Evolutionary conservation across 441 rosid species (phyloP).

Genomic region (Gossypium schwendimanii): DNA sequence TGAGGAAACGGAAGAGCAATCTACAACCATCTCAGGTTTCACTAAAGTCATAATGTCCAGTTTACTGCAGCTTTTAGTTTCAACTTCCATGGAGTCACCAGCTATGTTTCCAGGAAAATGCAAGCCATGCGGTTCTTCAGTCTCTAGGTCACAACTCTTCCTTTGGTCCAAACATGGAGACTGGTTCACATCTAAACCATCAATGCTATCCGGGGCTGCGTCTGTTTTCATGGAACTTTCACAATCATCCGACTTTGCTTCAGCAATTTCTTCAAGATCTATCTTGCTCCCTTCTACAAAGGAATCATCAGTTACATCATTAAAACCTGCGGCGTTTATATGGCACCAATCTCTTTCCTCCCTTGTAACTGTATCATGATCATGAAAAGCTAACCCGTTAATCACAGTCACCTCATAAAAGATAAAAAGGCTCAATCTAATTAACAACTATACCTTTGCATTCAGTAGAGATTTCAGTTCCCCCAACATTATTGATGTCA

Average conservation of each 20-base stretch:
- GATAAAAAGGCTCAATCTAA: background rate
- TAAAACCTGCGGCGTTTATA: background rate
- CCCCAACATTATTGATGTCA: background rate
- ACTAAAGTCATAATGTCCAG: background rate
- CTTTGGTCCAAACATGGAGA: background rate
- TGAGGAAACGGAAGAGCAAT: conserved; percentile 3
- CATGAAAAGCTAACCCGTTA: background rate
- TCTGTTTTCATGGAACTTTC: conserved; percentile 1
- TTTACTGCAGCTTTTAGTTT: background rate
- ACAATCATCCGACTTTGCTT: conserved; percentile 3
- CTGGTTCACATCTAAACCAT: background rate
- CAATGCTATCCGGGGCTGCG: background rate
- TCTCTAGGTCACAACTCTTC: background rate
- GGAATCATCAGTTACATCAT: conserved; percentile 5
- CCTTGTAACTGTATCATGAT: background rate
- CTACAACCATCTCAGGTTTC: conserved; percentile 3
- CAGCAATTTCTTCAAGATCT: background rate
- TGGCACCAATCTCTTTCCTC: background rate
- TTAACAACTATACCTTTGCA: conserved; percentile 3
- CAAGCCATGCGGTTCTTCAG: conserved; percentile 10
- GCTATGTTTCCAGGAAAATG: background rate
- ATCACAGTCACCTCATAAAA: background rate
- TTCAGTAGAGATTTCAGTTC: conserved; percentile 1
- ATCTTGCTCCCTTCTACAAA: conserved; percentile 3
- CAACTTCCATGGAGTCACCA: conserved; percentile 5